Evolutionary conservation across 1,284 basidiomycete genomes (phyloP).

Genomic region (Agroathelia rolfsii): DNA sequence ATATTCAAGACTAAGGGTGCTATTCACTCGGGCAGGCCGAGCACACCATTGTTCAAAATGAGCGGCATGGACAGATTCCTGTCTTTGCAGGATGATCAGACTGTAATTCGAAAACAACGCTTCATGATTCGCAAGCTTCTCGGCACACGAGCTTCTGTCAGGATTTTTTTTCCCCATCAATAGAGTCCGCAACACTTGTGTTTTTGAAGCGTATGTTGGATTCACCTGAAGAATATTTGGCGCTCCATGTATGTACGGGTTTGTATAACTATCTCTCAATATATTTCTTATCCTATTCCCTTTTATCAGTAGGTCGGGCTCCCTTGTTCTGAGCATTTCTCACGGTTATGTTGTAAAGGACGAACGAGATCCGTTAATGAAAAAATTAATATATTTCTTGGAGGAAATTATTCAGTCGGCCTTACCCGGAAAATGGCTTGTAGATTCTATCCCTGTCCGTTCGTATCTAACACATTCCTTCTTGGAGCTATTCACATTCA

Average conservation of each 20-base stretch:
- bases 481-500: not conserved
- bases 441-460: slow-evolving; percentile 18
- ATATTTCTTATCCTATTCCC: not conserved
- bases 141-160: slow-evolving; percentile 15
- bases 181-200: slow-evolving; percentile 15
- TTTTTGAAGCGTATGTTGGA: slow-evolving; percentile 18
- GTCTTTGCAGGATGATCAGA: no score
- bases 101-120: slow-evolving; percentile 11
- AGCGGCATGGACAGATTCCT: slow-evolving; percentile 17
- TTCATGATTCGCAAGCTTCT: slow-evolving; percentile 15
- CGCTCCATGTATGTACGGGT: no score
- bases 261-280: slow-evolving; percentile 11
- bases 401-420: slow-evolving; percentile 13
- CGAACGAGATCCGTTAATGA: slow-evolving; percentile 16
- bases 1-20: slow-evolving; percentile 23
- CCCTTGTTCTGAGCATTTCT: slow-evolving; percentile 21
- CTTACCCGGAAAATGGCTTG: slow-evolving; percentile 13
- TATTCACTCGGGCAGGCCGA: slow-evolving; percentile 15
- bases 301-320: slow-evolving; percentile 17
- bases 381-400: slow-evolving; percentile 14
- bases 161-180: slow-evolving; percentile 13
- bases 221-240: slow-evolving; percentile 11
- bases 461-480: slow-evolving; percentile 1
- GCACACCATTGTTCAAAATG: slow-evolving; percentile 14
- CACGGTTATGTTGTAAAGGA: slow-evolving; percentile 22